Evolutionary conservation across 2,329 filamentous ascomycete genomes (phyloP), one percentile per base, ranked within the genome.

Genomic region (Oidium heveae): DNA sequence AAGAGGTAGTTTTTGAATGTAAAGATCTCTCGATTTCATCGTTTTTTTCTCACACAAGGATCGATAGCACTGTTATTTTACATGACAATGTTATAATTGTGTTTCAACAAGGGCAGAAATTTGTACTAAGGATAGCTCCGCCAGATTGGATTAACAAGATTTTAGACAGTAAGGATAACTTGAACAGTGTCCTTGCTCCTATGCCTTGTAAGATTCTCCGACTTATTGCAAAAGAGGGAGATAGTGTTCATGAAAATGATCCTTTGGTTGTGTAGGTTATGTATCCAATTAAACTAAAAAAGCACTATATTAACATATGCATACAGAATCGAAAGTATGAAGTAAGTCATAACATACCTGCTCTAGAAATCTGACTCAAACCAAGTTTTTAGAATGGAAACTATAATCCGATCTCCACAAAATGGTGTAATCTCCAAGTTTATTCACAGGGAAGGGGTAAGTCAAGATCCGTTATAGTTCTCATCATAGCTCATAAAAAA

Each of bases 171-270:
- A 88, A 86, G 66, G 86, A 94, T 63, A 75, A 76, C 0, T 74
- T 80, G 7, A 88, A 89, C 57, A 91, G 83, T 54, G 86, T 96
- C 1, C 74, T 85, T 24, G 86, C 91, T 22, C 91, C 91, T 0
- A 98, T 98, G 91, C 91, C 91, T 1, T 96, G 91, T 69, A 96
- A 96, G 70, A 82, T 98, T 28, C 70, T 98, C 58, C 79, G 86
- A 59, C 91, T 95, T 51, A 85, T 94, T 67, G 86, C 95, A 0
- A 69, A 74, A 32, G 86, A 86, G 61, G 91, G 91, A 0, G 79
- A 94, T 59, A 69, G 68, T 50, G 91, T 98, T 16, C 79, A 80
- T 65, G 93, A 89, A 70, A 88, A 89, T 49, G 80, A 89, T 56
- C 79, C 86, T 7, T 70, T 98, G 56, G 85, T 96, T 13, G 87